Evolutionary conservation across 495 filamentous ascomycete species (phyloP), one percentile per base, ranked within the genome.

Genomic region (Hypomontagnella monticulosa): DNA sequence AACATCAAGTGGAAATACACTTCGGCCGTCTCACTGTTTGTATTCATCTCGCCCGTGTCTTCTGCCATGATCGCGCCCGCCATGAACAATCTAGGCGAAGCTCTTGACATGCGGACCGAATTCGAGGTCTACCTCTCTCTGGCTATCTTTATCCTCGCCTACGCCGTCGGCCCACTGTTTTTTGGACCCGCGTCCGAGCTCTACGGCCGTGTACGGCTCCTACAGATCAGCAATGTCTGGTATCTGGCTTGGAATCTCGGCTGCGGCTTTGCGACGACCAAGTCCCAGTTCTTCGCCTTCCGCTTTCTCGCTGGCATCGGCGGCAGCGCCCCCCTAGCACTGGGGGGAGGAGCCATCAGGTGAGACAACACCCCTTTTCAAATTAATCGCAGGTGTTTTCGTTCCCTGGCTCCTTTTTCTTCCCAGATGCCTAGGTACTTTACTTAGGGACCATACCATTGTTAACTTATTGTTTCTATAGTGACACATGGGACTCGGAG

Each of bases 1-100:
- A 70, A 61, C 10, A 76, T 78, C 52, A 89, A 89, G 75, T 91
- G 86, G 87, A 77, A 79, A 1, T 83, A 82, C 1, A 84, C 83
- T 0, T 59, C 84, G 6, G 77, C 81, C 23, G 75, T 87, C 3
- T 87, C 63, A 0, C 20, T 59, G 9, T 61, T 58, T 46, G 46
- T 47, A 1, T 67, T 76, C 44, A 46, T 75, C 4, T 34, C 66
- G 0, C 60, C 66, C 1, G 49, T 76, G 27, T 66, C 66, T 18
- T 66, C 71, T 7, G 57, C 70, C 9, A 75, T 78, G 38, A 32
- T 75, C 4, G 76, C 79, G 0, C 74, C 78, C 0, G 75, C 74
- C 5, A 60, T 78, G 3, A 7, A 8, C 1, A 23, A 46, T 8
- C 70, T 81, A 3, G 58, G 58, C 6, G 1, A 16, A 3, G 73